Conservation (phyloP, 1,139 yeast genomes). For the Lodderomyces jiufengensis region DNA sequence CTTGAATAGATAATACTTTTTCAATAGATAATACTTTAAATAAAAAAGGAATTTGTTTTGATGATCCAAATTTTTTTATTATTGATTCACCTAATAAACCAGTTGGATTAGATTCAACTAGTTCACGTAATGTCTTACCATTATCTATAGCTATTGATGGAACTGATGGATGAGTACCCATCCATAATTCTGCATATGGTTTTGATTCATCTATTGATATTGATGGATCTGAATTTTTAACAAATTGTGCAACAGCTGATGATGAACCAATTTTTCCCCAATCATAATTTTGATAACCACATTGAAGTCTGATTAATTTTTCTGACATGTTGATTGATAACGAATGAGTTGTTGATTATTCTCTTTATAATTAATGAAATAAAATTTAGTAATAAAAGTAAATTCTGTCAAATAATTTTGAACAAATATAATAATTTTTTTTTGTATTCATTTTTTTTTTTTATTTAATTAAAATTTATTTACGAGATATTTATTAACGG, state of each 20-base stretch:
- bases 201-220: constrained; percentile 58
- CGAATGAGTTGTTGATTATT: background rate
- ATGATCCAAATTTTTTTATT: constrained; percentile 62
- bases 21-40: constrained; percentile 91
- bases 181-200: constrained; percentile 94
- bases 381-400: no score
- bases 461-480: background rate
- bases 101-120: constrained; percentile 59
- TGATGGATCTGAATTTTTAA: constrained; percentile 63
- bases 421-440: no score
- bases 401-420: no score
- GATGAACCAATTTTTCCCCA: constrained; percentile 86
- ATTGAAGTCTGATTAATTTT: constrained; percentile 41
- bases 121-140: constrained; percentile 58
- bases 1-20: constrained; percentile 92
- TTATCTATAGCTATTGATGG: constrained; percentile 64
- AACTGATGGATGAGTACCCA: constrained; percentile 96
- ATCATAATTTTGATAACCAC: constrained; percentile 69
- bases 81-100: constrained; percentile 55
- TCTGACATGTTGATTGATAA: constrained; percentile 9
- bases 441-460: background rate
- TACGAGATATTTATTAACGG: no score
- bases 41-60: constrained; percentile 78
- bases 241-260: constrained; percentile 88
- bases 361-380: no score